Percentiles rank a stretch among this genome's conserved stretches.
Evolutionary conservation across 1,139 yeast species (phyloP).

Genomic region (Pneumocystis sp.): DNA sequence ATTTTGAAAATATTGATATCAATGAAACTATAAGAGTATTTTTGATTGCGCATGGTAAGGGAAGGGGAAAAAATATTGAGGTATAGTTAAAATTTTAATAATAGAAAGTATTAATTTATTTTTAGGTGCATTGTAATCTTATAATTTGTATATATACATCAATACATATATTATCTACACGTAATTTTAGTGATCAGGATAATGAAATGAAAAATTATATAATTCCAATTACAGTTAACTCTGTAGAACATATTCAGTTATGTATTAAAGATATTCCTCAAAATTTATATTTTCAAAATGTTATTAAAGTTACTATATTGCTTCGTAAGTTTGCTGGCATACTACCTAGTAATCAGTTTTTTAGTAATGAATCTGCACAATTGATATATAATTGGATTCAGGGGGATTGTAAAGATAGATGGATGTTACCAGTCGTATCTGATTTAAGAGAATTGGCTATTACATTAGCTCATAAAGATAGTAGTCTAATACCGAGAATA

Average conservation of each 20-base stretch:
- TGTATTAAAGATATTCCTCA: not conserved
- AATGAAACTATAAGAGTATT: not conserved
- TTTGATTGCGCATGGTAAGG: not conserved
- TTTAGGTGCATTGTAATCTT: not conserved
- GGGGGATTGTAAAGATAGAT: not conserved
- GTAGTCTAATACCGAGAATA: not conserved
- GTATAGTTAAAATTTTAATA: not conserved
- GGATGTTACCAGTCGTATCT: not conserved
- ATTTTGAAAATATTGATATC: not conserved
- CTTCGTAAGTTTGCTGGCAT: constrained; percentile 1
- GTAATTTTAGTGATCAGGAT: not conserved
- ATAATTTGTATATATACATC: not conserved
- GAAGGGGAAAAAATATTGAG: not conserved
- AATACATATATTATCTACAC: not conserved
- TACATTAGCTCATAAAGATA: not conserved
- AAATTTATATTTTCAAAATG: not conserved
- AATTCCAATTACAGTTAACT: not conserved
- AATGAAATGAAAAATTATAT: not conserved
- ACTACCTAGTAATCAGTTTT: not conserved
- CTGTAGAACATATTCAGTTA: constrained; percentile 2
- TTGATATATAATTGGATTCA: not conserved
- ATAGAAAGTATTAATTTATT: not conserved
- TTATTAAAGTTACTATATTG: not conserved
- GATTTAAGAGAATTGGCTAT: not conserved
- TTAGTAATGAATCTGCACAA: not conserved